A percentile compares a stretch with the other conserved stretches of the same genome.
Evolutionary conservation across 2,329 filamentous ascomycete species (phyloP).

Genomic region (Alternaria novae-zelandiae): DNA sequence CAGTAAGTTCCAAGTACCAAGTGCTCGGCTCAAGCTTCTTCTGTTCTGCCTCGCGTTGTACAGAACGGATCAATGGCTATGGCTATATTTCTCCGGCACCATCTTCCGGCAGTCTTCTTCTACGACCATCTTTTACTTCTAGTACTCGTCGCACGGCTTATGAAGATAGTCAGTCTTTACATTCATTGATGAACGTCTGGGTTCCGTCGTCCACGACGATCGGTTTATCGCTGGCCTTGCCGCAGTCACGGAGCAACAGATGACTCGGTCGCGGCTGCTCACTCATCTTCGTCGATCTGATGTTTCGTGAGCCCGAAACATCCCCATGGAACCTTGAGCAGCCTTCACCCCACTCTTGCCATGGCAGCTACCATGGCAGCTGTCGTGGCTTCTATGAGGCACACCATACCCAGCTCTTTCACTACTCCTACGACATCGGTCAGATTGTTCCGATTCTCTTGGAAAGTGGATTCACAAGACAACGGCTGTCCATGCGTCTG

Average conservation of each 20-base stretch:
- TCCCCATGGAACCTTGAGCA: background rate
- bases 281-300: background rate
- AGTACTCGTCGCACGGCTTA: background rate
- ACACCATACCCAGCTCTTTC: background rate
- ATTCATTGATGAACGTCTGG: background rate
- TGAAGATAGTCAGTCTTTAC: background rate
- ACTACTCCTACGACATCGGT: background rate
- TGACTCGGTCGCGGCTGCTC: background rate
- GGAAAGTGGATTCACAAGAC: background rate
- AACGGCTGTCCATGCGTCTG: background rate
- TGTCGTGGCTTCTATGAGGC: background rate
- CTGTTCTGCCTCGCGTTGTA: background rate
- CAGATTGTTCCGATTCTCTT: background rate
- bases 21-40: background rate
- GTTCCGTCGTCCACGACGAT: background rate
- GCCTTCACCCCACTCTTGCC: background rate
- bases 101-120: fast-evolving
- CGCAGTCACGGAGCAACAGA: background rate
- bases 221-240: background rate
- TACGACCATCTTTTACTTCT: background rate
- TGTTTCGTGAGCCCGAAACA: background rate
- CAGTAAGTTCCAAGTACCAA: background rate
- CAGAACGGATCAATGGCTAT: background rate
- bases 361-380: background rate
- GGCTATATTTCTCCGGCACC: background rate